Evolutionary conservation across 164 flowering plant genomes (phyloP), one percentile per base, ranked within the genome.

Genomic region (Saururus chinensis): DNA sequence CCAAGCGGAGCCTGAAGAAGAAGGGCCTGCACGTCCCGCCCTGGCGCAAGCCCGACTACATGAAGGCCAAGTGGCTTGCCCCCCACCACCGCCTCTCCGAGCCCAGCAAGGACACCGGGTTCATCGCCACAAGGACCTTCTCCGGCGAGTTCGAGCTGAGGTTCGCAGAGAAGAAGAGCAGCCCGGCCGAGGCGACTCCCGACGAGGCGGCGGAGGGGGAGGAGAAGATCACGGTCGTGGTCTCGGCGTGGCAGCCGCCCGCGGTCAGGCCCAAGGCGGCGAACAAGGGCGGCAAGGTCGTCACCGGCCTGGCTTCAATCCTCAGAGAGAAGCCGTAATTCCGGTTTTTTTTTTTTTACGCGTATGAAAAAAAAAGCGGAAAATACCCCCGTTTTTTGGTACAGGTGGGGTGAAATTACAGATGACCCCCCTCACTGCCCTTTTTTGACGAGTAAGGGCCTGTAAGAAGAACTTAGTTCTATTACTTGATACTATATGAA

Each of bases 11-110:
- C 75, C 66, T 92, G 68, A 89, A 86, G 85, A 89, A 88, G 83
- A 89, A 84, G 63, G 96, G 92, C 0, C 81, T 92, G 81, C 96
- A 76, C 49, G 55, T 87, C 56, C 95, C 96, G 3, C 98, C 96
- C 0, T 89, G 97, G 97, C 69, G 97, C 37, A 84, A 79, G 55
- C 80, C 82, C 0, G 93, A 85, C 23, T 90, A 90, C 71, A 78
- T 91, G 60, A 71, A 70, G 40, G 81, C 96, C 37, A 88, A 88
- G 64, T 88, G 93, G 96, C 84, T 86, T 53, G 77, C 98, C 37
- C 78, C 89, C 37, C 71, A 73, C 68, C 30, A 52, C 21, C 53
- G 58, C 22, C 22, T 63, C 19, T 20, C 40, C 20, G 37, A 64
- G 12, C 24, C 9, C 35, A 52, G n/a, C 11, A 57, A 26, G 20